Percentiles rank a stretch among this genome's conserved stretches.
phyloP scores from a whole-genome alignment of 129 eudicot species.

The Kitagawia praeruptora region DNA sequence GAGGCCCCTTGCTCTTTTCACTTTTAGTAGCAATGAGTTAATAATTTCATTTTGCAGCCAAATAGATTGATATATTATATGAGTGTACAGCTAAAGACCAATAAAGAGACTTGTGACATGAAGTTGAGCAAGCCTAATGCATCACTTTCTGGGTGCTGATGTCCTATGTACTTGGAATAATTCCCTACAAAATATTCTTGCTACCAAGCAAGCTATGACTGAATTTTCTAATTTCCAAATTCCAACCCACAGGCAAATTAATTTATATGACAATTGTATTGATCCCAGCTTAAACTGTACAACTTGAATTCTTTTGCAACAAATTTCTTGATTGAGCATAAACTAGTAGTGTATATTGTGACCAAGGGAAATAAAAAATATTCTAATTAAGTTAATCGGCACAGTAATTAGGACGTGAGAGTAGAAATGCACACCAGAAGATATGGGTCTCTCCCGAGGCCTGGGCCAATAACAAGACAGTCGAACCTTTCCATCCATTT shows the following conservation, averaged over 20 bases:
- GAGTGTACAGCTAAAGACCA: too few relatives aligned
- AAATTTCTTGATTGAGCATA: not conserved
- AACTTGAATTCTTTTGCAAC: not conserved
- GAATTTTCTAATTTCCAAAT: not conserved
- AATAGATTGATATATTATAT: too few relatives aligned
- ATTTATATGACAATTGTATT: not conserved
- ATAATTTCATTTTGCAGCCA: too few relatives aligned
- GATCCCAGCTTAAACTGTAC: not conserved
- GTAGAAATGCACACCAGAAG: slow-evolving; percentile 53
- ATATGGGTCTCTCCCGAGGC: slow-evolving; percentile 93
- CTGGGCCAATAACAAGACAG: slow-evolving; percentile 94
- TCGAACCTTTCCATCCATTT: slow-evolving; percentile 99
- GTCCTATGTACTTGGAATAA: not conserved
- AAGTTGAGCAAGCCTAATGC: not conserved
- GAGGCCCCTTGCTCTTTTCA: too few relatives aligned
- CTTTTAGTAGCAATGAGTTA: too few relatives aligned
- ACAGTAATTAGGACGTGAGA: not conserved
- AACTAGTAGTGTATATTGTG: not conserved
- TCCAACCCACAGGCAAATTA: not conserved
- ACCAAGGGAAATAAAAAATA: not conserved
- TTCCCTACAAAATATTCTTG: not conserved
- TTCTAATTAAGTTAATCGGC: not conserved
- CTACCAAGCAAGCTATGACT: not conserved
- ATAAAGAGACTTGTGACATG: too few relatives aligned
- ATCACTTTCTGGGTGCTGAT: not conserved